Conservation (phyloP, 305 asterid genomes). For the Fraxinus dipetala region DNA sequence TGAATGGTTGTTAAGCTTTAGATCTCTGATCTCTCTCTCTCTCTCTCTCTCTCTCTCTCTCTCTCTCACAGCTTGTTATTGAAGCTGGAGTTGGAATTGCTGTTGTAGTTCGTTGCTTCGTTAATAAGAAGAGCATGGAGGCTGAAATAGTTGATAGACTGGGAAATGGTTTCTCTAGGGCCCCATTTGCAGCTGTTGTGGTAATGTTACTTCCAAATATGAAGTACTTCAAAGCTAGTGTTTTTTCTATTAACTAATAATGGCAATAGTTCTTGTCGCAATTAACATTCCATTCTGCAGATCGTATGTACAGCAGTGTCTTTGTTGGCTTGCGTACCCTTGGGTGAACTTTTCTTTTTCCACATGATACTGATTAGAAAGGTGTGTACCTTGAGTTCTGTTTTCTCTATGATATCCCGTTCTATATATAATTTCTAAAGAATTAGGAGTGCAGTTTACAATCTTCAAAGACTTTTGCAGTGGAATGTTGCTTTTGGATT, state of each 20-base stretch:
- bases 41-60: slow-evolving; percentile 26
- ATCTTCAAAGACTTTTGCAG: not conserved
- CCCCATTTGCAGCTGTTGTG: slow-evolving; percentile 98
- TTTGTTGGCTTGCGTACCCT: slow-evolving; percentile 80
- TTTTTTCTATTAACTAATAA: slow-evolving; percentile 5
- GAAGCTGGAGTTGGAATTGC: slow-evolving; percentile 90
- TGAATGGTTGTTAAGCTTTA: slow-evolving; percentile 1
- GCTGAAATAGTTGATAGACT: slow-evolving; percentile 83
- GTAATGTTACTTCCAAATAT: slow-evolving; percentile 38
- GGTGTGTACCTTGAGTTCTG: slow-evolving; percentile 38
- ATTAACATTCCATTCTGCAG: slow-evolving; percentile 42
- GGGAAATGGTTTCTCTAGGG: slow-evolving; percentile 95
- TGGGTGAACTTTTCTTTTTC: slow-evolving; percentile 96
- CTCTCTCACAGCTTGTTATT: slow-evolving; percentile 58
- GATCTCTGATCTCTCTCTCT: not conserved
- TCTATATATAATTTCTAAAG: not conserved
- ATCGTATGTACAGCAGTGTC: slow-evolving; percentile 89
- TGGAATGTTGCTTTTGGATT: not conserved
- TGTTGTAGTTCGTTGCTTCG: slow-evolving; percentile 85
- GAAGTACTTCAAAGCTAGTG: slow-evolving; percentile 11
- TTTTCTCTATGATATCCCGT: slow-evolving; percentile 6
- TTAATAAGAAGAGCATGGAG: slow-evolving; percentile 63
- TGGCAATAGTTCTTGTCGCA: slow-evolving; percentile 3
- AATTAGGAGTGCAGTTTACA: not conserved
- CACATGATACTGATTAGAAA: slow-evolving; percentile 90